Base-by-base conservation (phyloP, 1,284 basidiomycete genomes). In the Ustilago crameri region DNA sequence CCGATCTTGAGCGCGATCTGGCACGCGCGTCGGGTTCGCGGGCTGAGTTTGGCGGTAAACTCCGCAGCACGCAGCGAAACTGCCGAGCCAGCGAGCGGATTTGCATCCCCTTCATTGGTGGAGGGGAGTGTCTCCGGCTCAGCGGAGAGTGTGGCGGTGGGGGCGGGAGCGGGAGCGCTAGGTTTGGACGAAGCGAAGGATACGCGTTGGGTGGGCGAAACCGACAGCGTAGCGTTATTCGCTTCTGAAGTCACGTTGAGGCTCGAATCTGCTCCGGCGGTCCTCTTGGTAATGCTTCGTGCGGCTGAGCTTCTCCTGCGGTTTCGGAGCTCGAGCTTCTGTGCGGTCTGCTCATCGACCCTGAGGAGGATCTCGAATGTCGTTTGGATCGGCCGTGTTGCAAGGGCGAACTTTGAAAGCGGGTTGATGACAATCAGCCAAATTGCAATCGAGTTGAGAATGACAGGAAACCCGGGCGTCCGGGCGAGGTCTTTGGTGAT, bases 381-480 rank as follows among this genome's bases (percentile, higher is more conserved):
- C 23, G 74, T 76, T 48, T 74, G 74, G 34, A 66, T 46, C 9
- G 95, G 95, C 76, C 93, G 87, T 2, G 91, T 90, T 43, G 90
- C 89, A 22, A 97, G 86, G 3, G 92, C 92, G 82, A 92, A 96
- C 84, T 97, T 97, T 2, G 93, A 90, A 51, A 76, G 54, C 26
- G 82, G 68, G 67, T 90, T 91, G 59, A 96, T 85, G 23, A 95
- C 93, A 38, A 98, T 90, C 86, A 94, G 90, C 91, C 93, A 95
- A 44, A 96, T 87, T 5, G 90, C 91, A 23, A 92, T 72, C 47
- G 89, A 85, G 82, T 95, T 98, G 14, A 97, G 85, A 4, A 85
- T 76, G 2, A 86, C 85, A 49, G 91, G 93, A 83, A 92, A 95
- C 15, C 90, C 91, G 3, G 89, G 87, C 0, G 90, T 91, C 27